Conservation (phyloP, 2,329 filamentous ascomycete species). For the Sporothrix pseudoabietina region DNA sequence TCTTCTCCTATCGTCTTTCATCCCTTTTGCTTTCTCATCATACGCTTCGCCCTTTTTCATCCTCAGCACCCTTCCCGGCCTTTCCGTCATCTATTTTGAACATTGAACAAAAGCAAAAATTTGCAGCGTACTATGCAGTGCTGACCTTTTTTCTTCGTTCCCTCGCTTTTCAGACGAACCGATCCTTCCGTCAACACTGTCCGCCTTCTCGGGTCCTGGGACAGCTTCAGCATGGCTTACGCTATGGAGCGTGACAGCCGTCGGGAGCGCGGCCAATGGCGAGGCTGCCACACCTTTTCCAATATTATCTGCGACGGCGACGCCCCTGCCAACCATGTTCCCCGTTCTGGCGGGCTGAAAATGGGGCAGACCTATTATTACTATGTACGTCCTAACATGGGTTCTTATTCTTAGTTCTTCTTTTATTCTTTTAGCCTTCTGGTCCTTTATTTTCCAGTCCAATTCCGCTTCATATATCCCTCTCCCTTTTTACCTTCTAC, state of each 20-base stretch:
- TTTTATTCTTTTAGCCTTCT: slow-evolving; percentile 24
- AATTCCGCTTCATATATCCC: slow-evolving; percentile 18
- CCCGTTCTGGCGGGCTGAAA: slow-evolving; percentile 76
- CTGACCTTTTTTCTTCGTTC: slow-evolving; percentile 21
- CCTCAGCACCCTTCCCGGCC: background rate
- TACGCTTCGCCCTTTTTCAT: background rate
- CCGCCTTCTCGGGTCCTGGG: slow-evolving; percentile 88
- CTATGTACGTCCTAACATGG: slow-evolving; percentile 65
- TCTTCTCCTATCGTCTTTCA: background rate
- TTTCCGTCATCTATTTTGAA: background rate
- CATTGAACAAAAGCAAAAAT: background rate
- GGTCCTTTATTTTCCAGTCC: background rate
- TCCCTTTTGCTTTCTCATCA: slow-evolving; percentile 7
- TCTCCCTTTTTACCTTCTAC: background rate
- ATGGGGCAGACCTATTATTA: slow-evolving; percentile 97
- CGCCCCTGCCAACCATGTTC: slow-evolving; percentile 49
- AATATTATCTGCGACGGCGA: slow-evolving; percentile 83
- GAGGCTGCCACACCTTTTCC: slow-evolving; percentile 82
- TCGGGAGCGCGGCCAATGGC: slow-evolving; percentile 76
- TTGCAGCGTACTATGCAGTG: background rate
- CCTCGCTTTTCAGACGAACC: slow-evolving; percentile 54
- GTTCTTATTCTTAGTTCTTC: slow-evolving; percentile 1
- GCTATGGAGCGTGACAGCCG: slow-evolving; percentile 77
- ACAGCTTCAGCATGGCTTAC: slow-evolving; percentile 83
- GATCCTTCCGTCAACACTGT: slow-evolving; percentile 67